Evolutionary conservation across 2,329 filamentous ascomycete species (phyloP), one percentile per base, ranked within the genome.

Genomic region (Mollisia scopiformis): DNA sequence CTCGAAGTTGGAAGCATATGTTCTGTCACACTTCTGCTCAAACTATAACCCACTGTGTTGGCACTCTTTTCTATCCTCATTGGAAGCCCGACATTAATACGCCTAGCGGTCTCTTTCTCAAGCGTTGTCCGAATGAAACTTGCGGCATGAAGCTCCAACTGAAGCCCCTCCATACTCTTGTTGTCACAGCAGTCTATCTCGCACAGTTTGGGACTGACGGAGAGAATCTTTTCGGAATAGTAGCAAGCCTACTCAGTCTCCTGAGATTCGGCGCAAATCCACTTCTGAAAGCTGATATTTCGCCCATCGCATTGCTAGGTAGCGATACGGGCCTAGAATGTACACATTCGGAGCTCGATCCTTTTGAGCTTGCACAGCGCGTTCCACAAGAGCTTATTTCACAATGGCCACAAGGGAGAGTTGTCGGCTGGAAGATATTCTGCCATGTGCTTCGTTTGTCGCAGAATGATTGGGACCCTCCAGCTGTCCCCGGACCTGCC

Each of bases 1-100:
- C 77, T 0, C 55, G 61, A 2, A 14, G 51, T 0, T 80, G 77
- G 77, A 80, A 80, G 62, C 77, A 79, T 62, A 75, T 74, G 50
- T 79, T 80, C 59, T 80, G 78, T 56, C 76, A 80, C 56, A 78
- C 76, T 6, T 76, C 77, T 1, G 66, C 71, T 6, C 76, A 78
- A 66, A 68, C 75, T 0, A 69, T 79, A 6, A 76, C 72, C 25
- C 74, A 79, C 61, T 72, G 59, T 33, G 74, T 79, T 33, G 52
- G 59, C 8, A 25, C n/a, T 4, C 62, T 76, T 2, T 75, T 71
- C 19, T 25, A 23, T 27, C 55, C 55, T 4, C n/a, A 25, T 55
- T 59, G 25, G 23, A 53, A 14, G 11, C 58, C 58, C 13, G 56
- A 62, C 41, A 59, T 63, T 27, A 60, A 62, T 21, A 62, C 62